These are phyloP conservation scores for Acrocalymma vagum DNA, from an alignment of 2,329 filamentous ascomycete genomes.

Conservation along the genomic window DNA sequence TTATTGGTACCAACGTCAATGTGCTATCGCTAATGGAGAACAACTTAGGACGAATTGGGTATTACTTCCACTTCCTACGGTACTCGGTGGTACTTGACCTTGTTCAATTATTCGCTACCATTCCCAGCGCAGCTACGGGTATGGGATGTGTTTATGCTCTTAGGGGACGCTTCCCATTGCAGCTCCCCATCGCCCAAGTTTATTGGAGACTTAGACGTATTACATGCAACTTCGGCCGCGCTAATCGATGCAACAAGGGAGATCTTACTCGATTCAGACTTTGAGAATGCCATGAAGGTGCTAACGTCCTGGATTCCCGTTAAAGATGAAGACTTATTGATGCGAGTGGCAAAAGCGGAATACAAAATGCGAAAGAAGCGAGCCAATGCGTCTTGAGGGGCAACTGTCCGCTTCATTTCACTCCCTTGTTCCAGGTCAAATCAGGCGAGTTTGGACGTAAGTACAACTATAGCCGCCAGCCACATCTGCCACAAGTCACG, in stretches of 20 bases:
- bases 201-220: slow-evolving; percentile 77
- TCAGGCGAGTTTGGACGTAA: slow-evolving; percentile 20
- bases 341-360: slow-evolving; percentile 88
- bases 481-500: slow-evolving; percentile 19
- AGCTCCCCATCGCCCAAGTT: slow-evolving; percentile 42
- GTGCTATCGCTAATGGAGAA: slow-evolving; percentile 25
- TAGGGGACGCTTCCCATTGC: slow-evolving; percentile 74
- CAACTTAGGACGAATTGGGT: slow-evolving; percentile 71
- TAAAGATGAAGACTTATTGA: slow-evolving; percentile 90
- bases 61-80: slow-evolving; percentile 94
- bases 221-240: slow-evolving; percentile 90
- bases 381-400: slow-evolving; percentile 37
- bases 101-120: slow-evolving; percentile 97
- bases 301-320: slow-evolving; percentile 93
- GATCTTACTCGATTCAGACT: slow-evolving; percentile 89
- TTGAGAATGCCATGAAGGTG: slow-evolving; percentile 98
- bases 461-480: slow-evolving; percentile 17
- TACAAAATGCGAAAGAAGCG: slow-evolving; percentile 75
- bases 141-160: slow-evolving; percentile 97
- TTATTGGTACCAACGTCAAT: slow-evolving; percentile 2
- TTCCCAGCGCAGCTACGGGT: slow-evolving; percentile 93
- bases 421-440: slow-evolving; percentile 5
- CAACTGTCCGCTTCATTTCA: slow-evolving; percentile 16
- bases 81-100: slow-evolving; percentile 94
- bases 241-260: slow-evolving; percentile 90